Percentiles rank a stretch among this genome's conserved stretches.
Evolutionary conservation across 2,329 filamentous ascomycete genomes (phyloP).

Genomic region (Aspergillus sp.): DNA sequence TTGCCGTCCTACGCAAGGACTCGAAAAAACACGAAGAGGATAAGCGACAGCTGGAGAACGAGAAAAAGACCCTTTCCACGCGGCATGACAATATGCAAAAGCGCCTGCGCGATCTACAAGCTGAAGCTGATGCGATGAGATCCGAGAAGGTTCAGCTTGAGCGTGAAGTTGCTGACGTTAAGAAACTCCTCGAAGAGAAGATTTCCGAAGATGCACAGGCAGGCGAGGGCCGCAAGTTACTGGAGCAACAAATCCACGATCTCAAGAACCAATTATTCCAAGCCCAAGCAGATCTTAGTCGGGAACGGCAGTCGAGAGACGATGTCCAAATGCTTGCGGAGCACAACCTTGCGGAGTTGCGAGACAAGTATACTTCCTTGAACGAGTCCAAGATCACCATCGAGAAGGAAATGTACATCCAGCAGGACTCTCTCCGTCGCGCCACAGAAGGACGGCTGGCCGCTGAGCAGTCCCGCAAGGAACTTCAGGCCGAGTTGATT

Average conservation of each 20-base stretch:
- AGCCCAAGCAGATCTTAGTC: conserved; percentile 82
- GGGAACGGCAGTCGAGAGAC: conserved; percentile 88
- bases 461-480: conserved; percentile 84
- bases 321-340: conserved; percentile 89
- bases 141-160: conserved; percentile 81
- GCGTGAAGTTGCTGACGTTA: conserved; percentile 85
- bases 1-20: conserved; percentile 80
- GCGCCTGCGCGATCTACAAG: conserved; percentile 79
- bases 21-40: conserved; percentile 81
- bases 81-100: conserved; percentile 78
- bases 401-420: conserved; percentile 94
- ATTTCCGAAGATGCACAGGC: conserved; percentile 88
- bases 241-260: conserved; percentile 83
- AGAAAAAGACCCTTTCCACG: conserved; percentile 66
- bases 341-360: conserved; percentile 78
- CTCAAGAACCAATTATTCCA: conserved; percentile 83
- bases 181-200: conserved; percentile 79
- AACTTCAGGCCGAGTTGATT: conserved; percentile 82
- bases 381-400: conserved; percentile 97
- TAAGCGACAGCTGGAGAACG: conserved; percentile 72
- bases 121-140: conserved; percentile 81
- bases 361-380: conserved; percentile 79
- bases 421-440: conserved; percentile 85
- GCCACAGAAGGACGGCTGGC: conserved; percentile 76
- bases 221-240: conserved; percentile 73